A percentile compares a stretch with the other conserved stretches of the same genome.
These are phyloP conservation scores for Aquilaria yunnanensis DNA, from an alignment of 345 rosid genomes.

Conservation along the genomic window DNA sequence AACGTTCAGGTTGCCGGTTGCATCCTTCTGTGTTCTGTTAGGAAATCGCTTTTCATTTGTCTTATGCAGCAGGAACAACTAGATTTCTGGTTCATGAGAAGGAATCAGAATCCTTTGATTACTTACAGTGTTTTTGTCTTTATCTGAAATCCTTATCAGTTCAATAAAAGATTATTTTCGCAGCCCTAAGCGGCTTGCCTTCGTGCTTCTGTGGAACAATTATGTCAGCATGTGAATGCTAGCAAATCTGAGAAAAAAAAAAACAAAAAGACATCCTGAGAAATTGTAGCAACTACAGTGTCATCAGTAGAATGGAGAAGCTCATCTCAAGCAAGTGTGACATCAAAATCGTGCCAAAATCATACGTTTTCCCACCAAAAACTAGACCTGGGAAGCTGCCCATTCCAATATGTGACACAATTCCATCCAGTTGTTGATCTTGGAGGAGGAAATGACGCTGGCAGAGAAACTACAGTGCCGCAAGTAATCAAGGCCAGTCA, in stretches of 20 bases:
- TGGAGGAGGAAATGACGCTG: not conserved
- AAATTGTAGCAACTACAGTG: too few species aligned
- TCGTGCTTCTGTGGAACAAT: too few species aligned
- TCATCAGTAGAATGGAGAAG: conserved; percentile 13
- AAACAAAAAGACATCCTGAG: too few species aligned
- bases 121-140: not conserved
- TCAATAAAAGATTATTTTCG: too few species aligned
- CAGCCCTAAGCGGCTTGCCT: too few species aligned
- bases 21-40: too few species aligned
- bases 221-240: too few species aligned
- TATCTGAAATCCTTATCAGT: not conserved
- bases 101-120: not conserved
- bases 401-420: conserved; percentile 8
- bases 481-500: conserved; percentile 16
- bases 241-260: too few species aligned
- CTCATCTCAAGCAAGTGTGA: conserved; percentile 14
- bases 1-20: too few species aligned
- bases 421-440: conserved; percentile 24
- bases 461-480: not conserved
- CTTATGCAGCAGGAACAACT: too few species aligned
- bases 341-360: conserved; percentile 12
- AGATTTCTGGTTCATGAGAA: too few species aligned
- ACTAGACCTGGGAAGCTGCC: conserved; percentile 10
- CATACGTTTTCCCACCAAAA: conserved; percentile 18
- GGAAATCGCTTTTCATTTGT: too few species aligned